These are phyloP conservation scores for Fusarium miscanthi DNA, from an alignment of 2,329 filamentous ascomycete genomes.

Conservation along the genomic window DNA sequence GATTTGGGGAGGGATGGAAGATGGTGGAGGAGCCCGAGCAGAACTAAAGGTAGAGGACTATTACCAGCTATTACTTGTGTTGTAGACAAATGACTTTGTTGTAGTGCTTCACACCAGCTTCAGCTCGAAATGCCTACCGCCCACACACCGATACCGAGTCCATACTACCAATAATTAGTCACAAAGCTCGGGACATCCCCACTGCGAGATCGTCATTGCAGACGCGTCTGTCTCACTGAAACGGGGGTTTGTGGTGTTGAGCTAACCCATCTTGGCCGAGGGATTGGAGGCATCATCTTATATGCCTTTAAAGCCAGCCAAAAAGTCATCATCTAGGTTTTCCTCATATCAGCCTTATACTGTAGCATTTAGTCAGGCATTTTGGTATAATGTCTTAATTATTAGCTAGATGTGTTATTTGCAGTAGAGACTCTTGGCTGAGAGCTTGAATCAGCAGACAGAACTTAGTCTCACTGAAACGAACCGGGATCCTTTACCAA, in stretches of 20 bases:
- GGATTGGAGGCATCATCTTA: too few species aligned
- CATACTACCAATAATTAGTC: neutral
- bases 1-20: neutral
- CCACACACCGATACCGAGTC: neutral
- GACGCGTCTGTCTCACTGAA: neutral
- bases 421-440: too few species aligned
- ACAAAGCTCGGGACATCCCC: neutral
- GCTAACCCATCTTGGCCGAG: too few species aligned
- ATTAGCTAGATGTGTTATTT: too few species aligned
- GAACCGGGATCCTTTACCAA: neutral
- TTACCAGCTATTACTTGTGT: rapidly evolving
- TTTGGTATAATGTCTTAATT: too few species aligned
- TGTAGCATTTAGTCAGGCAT: too few species aligned
- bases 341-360: too few species aligned
- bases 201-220: neutral
- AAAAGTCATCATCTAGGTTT: too few species aligned
- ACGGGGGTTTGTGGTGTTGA: neutral
- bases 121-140: neutral
- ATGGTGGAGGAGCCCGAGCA: neutral
- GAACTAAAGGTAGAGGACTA: rapidly evolving
- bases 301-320: too few species aligned
- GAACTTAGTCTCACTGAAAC: neutral
- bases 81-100: rapidly evolving
- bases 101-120: neutral
- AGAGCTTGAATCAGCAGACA: too few species aligned